Evolutionary conservation across 2,329 filamentous ascomycete species (phyloP).

Genomic region (Arachnopeziza araneosa): DNA sequence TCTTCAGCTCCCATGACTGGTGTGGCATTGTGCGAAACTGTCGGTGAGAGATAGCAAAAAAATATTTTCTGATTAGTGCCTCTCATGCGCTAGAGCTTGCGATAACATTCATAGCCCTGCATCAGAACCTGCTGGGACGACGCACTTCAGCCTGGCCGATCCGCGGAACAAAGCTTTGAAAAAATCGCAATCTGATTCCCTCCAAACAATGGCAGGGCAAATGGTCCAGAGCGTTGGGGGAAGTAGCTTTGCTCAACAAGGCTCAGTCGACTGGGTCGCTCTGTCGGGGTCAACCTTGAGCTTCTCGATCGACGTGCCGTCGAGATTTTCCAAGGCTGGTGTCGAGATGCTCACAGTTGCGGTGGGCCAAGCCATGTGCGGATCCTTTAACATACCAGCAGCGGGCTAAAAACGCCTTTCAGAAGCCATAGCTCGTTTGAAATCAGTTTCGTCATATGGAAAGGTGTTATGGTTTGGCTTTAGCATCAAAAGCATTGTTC

Average conservation of each 20-base stretch:
- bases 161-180: too few species aligned
- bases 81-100: too few species aligned
- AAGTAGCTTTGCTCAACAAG: slow-evolving; percentile 6
- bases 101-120: too few species aligned
- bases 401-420: slow-evolving; percentile 8
- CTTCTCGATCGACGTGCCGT: slow-evolving; percentile 12
- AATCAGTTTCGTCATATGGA: slow-evolving; percentile 13
- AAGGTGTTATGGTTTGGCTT: slow-evolving; percentile 21
- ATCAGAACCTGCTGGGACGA: too few species aligned
- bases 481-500: slow-evolving; percentile 19
- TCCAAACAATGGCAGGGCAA: too few species aligned
- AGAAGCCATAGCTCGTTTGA: slow-evolving; percentile 1
- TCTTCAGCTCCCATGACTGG: too few species aligned
- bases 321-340: slow-evolving; percentile 13
- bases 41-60: too few species aligned
- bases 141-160: too few species aligned
- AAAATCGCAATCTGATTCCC: too few species aligned
- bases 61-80: too few species aligned
- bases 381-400: slow-evolving; percentile 6
- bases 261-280: slow-evolving; percentile 17
- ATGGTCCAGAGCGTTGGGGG: too few species aligned
- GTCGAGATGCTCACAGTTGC: slow-evolving; percentile 15
- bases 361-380: slow-evolving; percentile 13
- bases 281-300: slow-evolving; percentile 10
- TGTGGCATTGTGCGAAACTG: too few species aligned